A percentile compares a stretch with the other conserved stretches of the same genome.
phyloP scores from a whole-genome alignment of 805 yeast genomes.

The Candida hispaniensis region DNA sequence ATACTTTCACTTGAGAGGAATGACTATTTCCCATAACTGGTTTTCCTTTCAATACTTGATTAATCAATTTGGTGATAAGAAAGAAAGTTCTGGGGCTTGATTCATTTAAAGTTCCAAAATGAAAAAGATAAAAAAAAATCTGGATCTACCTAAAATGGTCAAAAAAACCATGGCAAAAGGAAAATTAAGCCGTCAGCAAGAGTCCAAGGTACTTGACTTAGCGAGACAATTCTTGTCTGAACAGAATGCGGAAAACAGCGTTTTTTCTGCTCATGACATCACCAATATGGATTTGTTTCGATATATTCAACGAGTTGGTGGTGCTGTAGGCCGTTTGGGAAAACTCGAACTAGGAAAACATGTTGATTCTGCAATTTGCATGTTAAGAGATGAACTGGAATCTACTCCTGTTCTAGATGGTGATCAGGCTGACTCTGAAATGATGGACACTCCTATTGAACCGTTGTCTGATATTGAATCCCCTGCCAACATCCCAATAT shows the following conservation, averaged over 20 bases:
- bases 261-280: conserved; percentile 6
- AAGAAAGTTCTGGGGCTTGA: too few relatives aligned
- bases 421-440: too few relatives aligned
- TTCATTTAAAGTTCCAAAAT: too few relatives aligned
- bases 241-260: conserved; percentile 6
- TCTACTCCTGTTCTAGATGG: too few relatives aligned
- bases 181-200: conserved; percentile 7
- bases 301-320: conserved; percentile 11
- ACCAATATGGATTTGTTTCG: conserved; percentile 13
- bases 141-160: conserved; percentile 5
- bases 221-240: conserved; percentile 8
- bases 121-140: too few relatives aligned
- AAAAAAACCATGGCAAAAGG: conserved; percentile 9
- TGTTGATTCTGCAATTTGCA: conserved; percentile 4
- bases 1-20: conserved; percentile 39
- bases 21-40: conserved; percentile 31
- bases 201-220: conserved; percentile 9
- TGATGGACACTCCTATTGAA: too few relatives aligned
- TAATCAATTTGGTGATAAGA: too few relatives aligned
- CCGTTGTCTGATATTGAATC: too few relatives aligned
- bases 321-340: conserved; percentile 12
- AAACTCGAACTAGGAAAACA: conserved; percentile 11
- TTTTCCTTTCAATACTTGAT: too few relatives aligned
- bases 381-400: conserved; percentile 10
- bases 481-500: conserved; percentile 5